Base-by-base conservation (phyloP, 345 rosid species). In the Zanthoxylum bungeanum region DNA sequence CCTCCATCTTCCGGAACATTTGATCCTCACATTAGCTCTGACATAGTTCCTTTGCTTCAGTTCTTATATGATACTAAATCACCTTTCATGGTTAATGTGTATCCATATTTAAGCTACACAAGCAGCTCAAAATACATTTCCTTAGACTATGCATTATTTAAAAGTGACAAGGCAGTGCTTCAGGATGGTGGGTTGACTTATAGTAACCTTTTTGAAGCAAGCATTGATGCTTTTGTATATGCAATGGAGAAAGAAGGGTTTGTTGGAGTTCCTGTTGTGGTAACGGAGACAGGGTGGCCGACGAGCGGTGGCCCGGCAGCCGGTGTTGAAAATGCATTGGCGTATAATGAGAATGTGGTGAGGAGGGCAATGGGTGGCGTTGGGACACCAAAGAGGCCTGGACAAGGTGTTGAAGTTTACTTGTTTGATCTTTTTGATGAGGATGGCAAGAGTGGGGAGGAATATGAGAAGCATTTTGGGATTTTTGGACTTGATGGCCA, bases 201-300 rank as follows among this genome's bases (percentile, higher is more conserved):
- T 39, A 60, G 9, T 10, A 78, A 73, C 16, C 69, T 82, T 2
- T 79, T 79, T 22, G 70, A 79, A 51, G 81, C 86, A 8, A 64
- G 76, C 47, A 19, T 82, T 42, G 85, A 82, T 69, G 42, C 81
- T 0, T 31, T 77, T 12, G 69, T 79, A 11, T 64, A 80, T 7
- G 79, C 86, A 34, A 69, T 79, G 21, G 86, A 83, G 56, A 75
- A 33, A 0, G 82, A 80, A 5, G 78, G 79, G n/a, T 31, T 66
- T 28, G 33, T 66, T n/a, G 59, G 56, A 1, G 51, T 83, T 5
- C 69, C 61, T 0, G 39, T 72, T 12, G 76, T 83, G 4, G 74
- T 80, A 10, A 74, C 81, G 12, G 86, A 83, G 67, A 79, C 74
- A n/a, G 86, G 86, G 21, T 83, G 86, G 86, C 81, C 85, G 0